Evolutionary conservation across 2,329 filamentous ascomycete species (phyloP).

Genomic region (Cercospora zeae-maydis): DNA sequence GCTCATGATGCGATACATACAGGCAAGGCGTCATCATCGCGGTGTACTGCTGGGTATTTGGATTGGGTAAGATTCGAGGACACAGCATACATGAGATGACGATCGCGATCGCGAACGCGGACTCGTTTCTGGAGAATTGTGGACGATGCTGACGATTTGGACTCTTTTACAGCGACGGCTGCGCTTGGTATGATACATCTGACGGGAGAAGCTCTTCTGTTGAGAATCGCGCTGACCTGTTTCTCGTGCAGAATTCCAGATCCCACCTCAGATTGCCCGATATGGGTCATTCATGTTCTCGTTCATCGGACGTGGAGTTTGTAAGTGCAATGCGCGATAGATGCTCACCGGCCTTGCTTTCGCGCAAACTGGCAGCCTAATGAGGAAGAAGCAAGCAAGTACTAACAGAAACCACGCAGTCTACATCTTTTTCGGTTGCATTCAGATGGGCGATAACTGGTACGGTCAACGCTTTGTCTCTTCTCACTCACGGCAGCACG

Average conservation of each 20-base stretch:
- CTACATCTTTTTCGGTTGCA: slow-evolving; percentile 90
- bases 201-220: not conserved
- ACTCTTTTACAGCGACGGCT: slow-evolving; percentile 55
- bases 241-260: slow-evolving; percentile 70
- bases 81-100: not conserved
- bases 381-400: not conserved
- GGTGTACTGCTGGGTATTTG: slow-evolving; percentile 86
- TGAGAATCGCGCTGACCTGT: not conserved
- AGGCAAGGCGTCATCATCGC: slow-evolving; percentile 75
- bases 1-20: slow-evolving; percentile 16
- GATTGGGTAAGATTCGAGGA: slow-evolving; percentile 59
- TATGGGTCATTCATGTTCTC: slow-evolving; percentile 98
- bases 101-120: no score
- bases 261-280: slow-evolving; percentile 84
- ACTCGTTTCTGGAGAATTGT: not conserved
- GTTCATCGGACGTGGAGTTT: slow-evolving; percentile 90
- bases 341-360: not conserved
- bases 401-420: slow-evolving; percentile 52
- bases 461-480: slow-evolving; percentile 36
- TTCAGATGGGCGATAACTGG: slow-evolving; percentile 67
- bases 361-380: not conserved
- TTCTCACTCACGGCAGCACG: not conserved
- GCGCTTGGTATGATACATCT: slow-evolving; percentile 41
- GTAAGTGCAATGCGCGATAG: slow-evolving; percentile 52
- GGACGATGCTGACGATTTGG: slow-evolving; percentile 13